Base-by-base conservation (phyloP, 2,329 filamentous ascomycete genomes). In the Hymenoscyphus scutula region DNA sequence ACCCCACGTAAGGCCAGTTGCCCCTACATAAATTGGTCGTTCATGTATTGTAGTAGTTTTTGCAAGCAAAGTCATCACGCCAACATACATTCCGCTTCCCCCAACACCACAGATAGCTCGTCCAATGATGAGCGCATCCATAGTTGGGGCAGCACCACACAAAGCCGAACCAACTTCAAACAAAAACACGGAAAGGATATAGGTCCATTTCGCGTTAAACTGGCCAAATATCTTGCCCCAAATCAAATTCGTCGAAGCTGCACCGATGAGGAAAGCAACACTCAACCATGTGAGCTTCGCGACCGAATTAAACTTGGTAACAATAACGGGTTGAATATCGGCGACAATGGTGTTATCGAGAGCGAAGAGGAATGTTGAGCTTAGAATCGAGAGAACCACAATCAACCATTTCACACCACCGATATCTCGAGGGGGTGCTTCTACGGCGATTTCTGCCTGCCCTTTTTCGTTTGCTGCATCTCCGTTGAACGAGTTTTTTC, bases 101-200 rank as follows among this genome's bases (percentile, higher is more conserved):
- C 80, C 79, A n/a, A 77, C 67, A 38, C 80, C 81, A 53, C 75
- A 75, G 34, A 81, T 72, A 17, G 75, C 78, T 5, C 80, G 74
- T 3, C 80, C 80, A 11, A 80, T 69, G 61, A 84, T 84, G 15
- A 84, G 66, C 23, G 78, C 78, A 61, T 77, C 68, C 73, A 76
- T 75, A 15, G 60, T 73, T 8, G 75, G 74, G 13, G 75, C 75
- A 6, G 71, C 69, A 27, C 73, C 75, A 58, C 75, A 77, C 11
- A 77, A 45, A 1, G 73, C 70, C 2, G 72, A 74, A 3, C 75
- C 75, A 15, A 74, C 63, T 58, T 73, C 71, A 29, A 74, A 74
- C 13, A 74, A 54, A 6, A 68, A 25, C 2, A 75, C 69, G 32
- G 67, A 69, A 32, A 70, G 56, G 7, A 76, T 69, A 56, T 74